phyloP scores from a whole-genome alignment of 768 basidiomycete genomes.

The Pleurotus tuber-regium region DNA sequence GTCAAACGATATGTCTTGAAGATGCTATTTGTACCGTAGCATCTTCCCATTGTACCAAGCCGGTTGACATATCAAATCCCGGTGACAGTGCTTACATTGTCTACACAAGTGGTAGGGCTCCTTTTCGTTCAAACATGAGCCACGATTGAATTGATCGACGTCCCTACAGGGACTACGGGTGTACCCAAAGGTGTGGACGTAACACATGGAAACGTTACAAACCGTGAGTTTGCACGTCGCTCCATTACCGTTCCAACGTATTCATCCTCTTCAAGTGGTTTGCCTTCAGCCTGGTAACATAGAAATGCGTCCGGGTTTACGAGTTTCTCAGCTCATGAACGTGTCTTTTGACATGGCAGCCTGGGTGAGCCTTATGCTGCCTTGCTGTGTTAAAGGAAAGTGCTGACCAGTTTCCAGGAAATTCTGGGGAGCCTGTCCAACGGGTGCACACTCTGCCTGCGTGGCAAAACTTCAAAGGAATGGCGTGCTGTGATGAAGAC shows the following conservation, averaged over 20 bases:
- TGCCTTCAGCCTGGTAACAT: conserved; percentile 47
- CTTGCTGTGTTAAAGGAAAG: conserved; percentile 28
- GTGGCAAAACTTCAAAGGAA: conserved; percentile 48
- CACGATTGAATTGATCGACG: conserved; percentile 7
- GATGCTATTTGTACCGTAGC: conserved; percentile 23
- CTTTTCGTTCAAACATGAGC: conserved; percentile 5
- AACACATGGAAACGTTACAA: conserved; percentile 56
- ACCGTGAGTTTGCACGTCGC: conserved; percentile 35
- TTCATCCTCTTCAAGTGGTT: conserved; percentile 30
- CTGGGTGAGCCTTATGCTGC: conserved; percentile 34
- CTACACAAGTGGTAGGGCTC: conserved; percentile 49
- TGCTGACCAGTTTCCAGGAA: conserved; percentile 34
- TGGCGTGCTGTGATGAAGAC: conserved; percentile 49
- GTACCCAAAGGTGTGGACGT: conserved; percentile 61
- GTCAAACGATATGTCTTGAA: conserved; percentile 31
- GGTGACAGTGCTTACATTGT: conserved; percentile 41
- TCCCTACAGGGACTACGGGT: conserved; percentile 46
- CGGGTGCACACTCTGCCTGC: conserved; percentile 50
- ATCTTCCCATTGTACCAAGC: conserved; percentile 30
- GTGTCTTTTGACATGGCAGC: conserved; percentile 69
- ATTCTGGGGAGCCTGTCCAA: conserved; percentile 50
- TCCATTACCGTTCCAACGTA: neutral
- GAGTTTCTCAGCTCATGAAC: conserved; percentile 60
- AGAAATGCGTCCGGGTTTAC: conserved; percentile 52
- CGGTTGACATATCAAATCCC: conserved; percentile 21